phyloP scores from a whole-genome alignment of 1,284 basidiomycete species.

The Papiliotrema terrestris region DNA sequence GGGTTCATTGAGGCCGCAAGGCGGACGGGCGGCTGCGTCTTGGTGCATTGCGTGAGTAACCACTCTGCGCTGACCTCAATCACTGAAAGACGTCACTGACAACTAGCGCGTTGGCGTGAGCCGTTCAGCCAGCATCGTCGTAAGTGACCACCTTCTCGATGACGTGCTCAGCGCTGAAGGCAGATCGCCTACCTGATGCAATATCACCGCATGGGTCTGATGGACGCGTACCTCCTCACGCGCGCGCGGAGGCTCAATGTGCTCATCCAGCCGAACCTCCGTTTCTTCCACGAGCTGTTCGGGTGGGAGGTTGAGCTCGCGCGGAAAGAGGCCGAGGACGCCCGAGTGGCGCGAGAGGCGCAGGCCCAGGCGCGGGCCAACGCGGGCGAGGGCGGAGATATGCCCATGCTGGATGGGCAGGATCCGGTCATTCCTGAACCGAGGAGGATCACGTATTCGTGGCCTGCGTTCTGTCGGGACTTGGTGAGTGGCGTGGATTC shows the following conservation, averaged over 20 bases:
- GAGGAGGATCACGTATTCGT: conserved; percentile 35
- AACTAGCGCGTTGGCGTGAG: conserved; percentile 78
- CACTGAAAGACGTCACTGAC: not conserved
- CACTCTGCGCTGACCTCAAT: not conserved
- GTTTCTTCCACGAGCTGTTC: conserved; percentile 85
- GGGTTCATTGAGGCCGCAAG: conserved; percentile 90
- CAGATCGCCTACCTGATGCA: conserved; percentile 96
- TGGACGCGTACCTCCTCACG: conserved; percentile 76
- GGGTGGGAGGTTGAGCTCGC: conserved; percentile 83
- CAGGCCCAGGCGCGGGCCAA: no score
- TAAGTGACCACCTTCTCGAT: conserved; percentile 48
- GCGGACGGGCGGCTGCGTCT: conserved; percentile 74
- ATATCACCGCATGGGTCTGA: conserved; percentile 77
- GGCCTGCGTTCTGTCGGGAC: conserved; percentile 18
- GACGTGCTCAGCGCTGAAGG: not conserved
- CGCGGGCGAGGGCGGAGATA: not conserved
- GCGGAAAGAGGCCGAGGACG: conserved; percentile 29
- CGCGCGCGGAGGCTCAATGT: conserved; percentile 53
- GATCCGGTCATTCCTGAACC: not conserved
- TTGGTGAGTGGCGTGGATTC: not conserved
- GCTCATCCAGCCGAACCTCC: conserved; percentile 90
- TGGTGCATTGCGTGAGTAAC: conserved; percentile 73
- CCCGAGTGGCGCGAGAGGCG: conserved; percentile 15
- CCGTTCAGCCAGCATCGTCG: conserved; percentile 85
- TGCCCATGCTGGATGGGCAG: not conserved